Evolutionary conservation across 306 rosid genomes (phyloP), one percentile per base, ranked within the genome.

Genomic region (Neltuma alba): DNA sequence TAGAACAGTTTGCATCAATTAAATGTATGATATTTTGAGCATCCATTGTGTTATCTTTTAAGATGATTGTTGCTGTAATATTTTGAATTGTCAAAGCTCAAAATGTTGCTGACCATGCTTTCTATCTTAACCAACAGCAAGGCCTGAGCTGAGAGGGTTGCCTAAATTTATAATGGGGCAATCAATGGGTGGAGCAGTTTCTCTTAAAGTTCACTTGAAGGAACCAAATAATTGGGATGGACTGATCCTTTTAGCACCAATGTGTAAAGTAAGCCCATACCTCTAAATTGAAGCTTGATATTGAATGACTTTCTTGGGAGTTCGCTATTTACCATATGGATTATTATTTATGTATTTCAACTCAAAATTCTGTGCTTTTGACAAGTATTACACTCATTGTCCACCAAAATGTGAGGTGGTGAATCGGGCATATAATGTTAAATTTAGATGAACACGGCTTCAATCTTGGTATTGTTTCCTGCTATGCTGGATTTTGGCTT

Each of bases 171-270:
- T 94, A 75, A 70, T 94, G 70, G 98, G 98, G 38, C 97, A 92
- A 82, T 94, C 98, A 61, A 91, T 94, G 98, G 92, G 98, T 36
- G 98, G 97, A 66, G 97, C 97, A 57, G 87, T 94, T 83, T 69
- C 94, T 37, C 91, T 94, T 61, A 94, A 91, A 79, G 87, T 81
- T 77, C 97, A 90, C 86, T 82, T 90, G 72, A 92, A 85, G 86
- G 92, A 92, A 61, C 93, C 93, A 73, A 20, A 76, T 67, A 80
- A 78, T 36, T 94, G 97, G 98, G 97, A 91, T 72, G 98, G 94
- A 52, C 78, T 91, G 33, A 80, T 94, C 60, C 98, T 94, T 34
- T 93, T 92, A 72, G 98, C 98, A 34, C 97, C 97, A 57, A 94
- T 94, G 98, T 94, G 98, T 82, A 92, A 91, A 88, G 98, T 92